Conservation (phyloP, 1,284 basidiomycete genomes). For the Gomphus sp. region DNA sequence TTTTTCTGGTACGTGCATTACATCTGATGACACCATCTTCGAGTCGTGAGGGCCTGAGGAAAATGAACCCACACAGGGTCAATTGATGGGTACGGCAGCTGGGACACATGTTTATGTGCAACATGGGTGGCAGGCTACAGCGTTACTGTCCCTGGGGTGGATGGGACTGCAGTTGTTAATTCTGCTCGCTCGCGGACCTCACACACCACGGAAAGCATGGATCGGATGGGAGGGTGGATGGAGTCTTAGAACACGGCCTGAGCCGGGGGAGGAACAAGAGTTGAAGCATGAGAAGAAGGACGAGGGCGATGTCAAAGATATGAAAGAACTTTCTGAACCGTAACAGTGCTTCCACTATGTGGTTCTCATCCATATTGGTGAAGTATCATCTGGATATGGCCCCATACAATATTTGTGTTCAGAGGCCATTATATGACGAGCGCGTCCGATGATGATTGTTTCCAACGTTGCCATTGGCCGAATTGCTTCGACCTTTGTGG, state of each 20-base stretch:
- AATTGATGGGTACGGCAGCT: conserved; percentile 57
- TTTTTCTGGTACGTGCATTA: conserved; percentile 23
- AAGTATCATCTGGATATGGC: too few relatives aligned
- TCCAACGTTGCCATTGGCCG: too few relatives aligned
- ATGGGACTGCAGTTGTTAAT: conserved; percentile 35
- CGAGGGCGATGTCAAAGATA: not conserved
- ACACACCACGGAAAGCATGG: conserved; percentile 42
- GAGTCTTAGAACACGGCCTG: not conserved
- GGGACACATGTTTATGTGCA: conserved; percentile 50
- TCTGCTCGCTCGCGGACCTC: conserved; percentile 44
- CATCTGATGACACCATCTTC: too few relatives aligned
- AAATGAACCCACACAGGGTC: conserved; percentile 28
- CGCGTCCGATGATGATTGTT: too few relatives aligned
- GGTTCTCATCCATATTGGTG: too few relatives aligned
- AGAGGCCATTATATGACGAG: too few relatives aligned
- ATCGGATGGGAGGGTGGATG: conserved; percentile 46
- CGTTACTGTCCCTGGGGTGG: conserved; percentile 41
- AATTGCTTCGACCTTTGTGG: too few relatives aligned
- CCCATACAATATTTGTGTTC: too few relatives aligned
- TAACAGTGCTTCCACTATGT: too few relatives aligned
- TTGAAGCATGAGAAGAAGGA: not conserved
- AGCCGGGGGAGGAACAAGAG: not conserved
- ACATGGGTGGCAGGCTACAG: conserved; percentile 51
- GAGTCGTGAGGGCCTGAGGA: not conserved
- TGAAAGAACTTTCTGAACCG: not conserved